Conservation (phyloP, 768 basidiomycete genomes). For the Pleurotus ostreatus region DNA sequence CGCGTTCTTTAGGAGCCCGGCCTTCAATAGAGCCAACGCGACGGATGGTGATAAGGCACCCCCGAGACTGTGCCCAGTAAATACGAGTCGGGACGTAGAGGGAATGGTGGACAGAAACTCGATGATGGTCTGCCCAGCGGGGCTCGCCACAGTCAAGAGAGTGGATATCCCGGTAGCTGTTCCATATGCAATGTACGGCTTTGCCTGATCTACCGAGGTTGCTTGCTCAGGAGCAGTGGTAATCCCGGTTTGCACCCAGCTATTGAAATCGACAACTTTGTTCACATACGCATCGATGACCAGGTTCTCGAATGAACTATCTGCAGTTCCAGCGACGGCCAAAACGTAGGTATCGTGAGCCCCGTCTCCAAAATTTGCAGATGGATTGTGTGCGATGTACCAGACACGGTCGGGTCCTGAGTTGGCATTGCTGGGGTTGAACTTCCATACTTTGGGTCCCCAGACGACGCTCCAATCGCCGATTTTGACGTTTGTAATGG, state of each 20-base stretch:
- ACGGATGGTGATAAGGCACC: slow-evolving; percentile 4
- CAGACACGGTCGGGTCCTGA: neutral
- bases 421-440: neutral
- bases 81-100: neutral
- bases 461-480: slow-evolving; percentile 1
- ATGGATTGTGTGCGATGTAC: slow-evolving; percentile 1
- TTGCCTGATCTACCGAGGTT: neutral
- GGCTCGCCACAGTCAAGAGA: neutral
- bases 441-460: slow-evolving; percentile 2
- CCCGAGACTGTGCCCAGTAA: slow-evolving; percentile 8
- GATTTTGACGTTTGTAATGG: neutral
- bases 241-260: neutral
- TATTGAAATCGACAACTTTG: slow-evolving; percentile 4
- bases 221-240: neutral
- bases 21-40: slow-evolving; percentile 1
- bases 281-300: neutral
- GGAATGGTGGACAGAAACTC: slow-evolving; percentile 1
- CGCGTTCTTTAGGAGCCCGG: neutral
- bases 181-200: slow-evolving; percentile 2
- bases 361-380: neutral
- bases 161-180: neutral
- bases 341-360: slow-evolving; percentile 7
- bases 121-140: slow-evolving; percentile 1
- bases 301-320: neutral
- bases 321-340: slow-evolving; percentile 1